Conservation (phyloP, 768 basidiomycete genomes). For the Lactarius tabidus region DNA sequence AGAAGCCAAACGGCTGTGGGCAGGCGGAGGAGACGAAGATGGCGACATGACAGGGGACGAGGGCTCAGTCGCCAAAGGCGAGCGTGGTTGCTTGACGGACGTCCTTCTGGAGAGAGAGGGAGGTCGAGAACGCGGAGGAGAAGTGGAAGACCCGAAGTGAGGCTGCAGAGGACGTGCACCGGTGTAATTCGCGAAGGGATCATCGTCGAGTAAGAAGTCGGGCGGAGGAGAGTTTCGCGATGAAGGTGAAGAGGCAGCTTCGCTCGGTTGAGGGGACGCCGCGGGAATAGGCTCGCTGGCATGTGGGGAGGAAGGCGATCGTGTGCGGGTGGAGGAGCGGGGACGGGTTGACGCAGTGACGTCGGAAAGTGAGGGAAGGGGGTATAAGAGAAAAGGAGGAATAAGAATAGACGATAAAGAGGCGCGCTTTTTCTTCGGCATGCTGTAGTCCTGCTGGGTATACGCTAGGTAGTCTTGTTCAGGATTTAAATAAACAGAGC, state of each 20-base stretch:
- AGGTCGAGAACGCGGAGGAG: constrained; percentile 7
- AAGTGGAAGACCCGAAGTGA: constrained; percentile 23
- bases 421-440: constrained; percentile 50
- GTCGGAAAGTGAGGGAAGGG: constrained; percentile 21
- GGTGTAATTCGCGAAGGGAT: constrained; percentile 67
- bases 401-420: constrained; percentile 52
- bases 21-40: constrained; percentile 6
- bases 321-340: constrained; percentile 24
- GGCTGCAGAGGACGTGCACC: constrained; percentile 26
- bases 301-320: constrained; percentile 24
- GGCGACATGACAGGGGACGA: background rate
- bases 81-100: constrained; percentile 18
- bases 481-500: background rate
- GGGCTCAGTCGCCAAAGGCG: constrained; percentile 17
- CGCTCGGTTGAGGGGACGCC: constrained; percentile 3
- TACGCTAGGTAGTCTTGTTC: constrained; percentile 4
- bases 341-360: constrained; percentile 29
- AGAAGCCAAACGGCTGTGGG: constrained; percentile 26
- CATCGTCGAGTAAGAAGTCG: constrained; percentile 54
- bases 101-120: constrained; percentile 5
- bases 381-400: constrained; percentile 42
- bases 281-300: constrained; percentile 12
- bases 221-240: constrained; percentile 32
- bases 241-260: constrained; percentile 13
- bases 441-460: constrained; percentile 28